phyloP scores from a whole-genome alignment of 495 filamentous ascomycete species.

The Copromyces sp. region DNA sequence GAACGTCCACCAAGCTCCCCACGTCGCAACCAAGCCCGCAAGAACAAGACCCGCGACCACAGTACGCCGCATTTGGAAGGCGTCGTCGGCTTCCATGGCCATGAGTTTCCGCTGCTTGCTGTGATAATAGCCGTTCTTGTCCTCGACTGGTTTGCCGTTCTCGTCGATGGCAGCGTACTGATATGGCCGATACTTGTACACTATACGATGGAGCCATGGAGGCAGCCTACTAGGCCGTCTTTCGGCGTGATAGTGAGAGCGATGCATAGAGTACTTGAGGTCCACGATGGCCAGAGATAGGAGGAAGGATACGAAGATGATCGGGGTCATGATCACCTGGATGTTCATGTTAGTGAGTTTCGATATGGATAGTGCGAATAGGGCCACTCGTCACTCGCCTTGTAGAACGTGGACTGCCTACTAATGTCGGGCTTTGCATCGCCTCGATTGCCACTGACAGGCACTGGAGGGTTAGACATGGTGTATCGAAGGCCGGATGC shows the following conservation, averaged over 20 bases:
- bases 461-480: constrained; percentile 7
- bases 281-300: constrained; percentile 42
- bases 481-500: neutral
- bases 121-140: constrained; percentile 34
- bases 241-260: constrained; percentile 29
- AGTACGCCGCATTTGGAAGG: constrained; percentile 35
- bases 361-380: neutral
- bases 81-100: constrained; percentile 41
- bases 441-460: constrained; percentile 14
- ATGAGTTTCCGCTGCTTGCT: constrained; percentile 41
- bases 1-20: constrained; percentile 20
- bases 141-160: neutral
- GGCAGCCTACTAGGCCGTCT: constrained; percentile 17
- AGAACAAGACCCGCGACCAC: constrained; percentile 27
- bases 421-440: constrained; percentile 8
- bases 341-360: neutral
- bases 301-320: constrained; percentile 42
- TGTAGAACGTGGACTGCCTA: constrained; percentile 23
- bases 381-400: constrained; percentile 14
- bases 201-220: constrained; percentile 28
- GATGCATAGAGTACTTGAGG: constrained; percentile 28
- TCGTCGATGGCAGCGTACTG: constrained; percentile 14
- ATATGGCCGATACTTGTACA: constrained; percentile 27
- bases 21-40: constrained; percentile 13
- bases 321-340: constrained; percentile 37